These are phyloP conservation scores for Exophiala calicioides DNA, from an alignment of 2,329 filamentous ascomycete genomes.

Conservation along the genomic window DNA sequence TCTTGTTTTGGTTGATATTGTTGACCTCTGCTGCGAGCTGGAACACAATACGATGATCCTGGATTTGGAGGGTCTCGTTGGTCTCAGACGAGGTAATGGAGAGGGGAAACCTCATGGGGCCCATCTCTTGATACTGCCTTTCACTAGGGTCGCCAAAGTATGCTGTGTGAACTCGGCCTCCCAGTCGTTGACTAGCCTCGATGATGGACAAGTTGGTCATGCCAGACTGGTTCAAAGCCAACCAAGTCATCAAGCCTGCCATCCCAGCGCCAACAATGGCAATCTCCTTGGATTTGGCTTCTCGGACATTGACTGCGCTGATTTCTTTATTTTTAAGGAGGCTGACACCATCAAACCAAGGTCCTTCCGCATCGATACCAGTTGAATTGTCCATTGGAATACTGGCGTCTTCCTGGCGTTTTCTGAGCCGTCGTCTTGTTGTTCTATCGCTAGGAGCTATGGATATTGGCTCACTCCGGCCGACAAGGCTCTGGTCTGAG, in stretches of 20 bases:
- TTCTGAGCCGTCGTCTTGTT: conserved; percentile 15
- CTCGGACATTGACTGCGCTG: conserved; percentile 30
- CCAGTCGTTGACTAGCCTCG: conserved; percentile 45
- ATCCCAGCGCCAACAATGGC: conserved; percentile 79
- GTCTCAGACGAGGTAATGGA: conserved; percentile 43
- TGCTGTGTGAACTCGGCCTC: conserved; percentile 47
- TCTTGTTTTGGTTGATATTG: conserved; percentile 40
- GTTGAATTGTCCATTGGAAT: conserved; percentile 34
- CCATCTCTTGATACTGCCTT: conserved; percentile 46
- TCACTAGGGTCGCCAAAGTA: conserved; percentile 45
- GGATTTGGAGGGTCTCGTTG: conserved; percentile 45
- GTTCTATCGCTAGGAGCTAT: conserved; percentile 14
- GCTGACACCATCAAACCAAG: conserved; percentile 45
- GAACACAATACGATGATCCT: conserved; percentile 48
- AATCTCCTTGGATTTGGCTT: conserved; percentile 48
- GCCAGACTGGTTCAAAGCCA: conserved; percentile 48
- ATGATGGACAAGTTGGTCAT: conserved; percentile 50
- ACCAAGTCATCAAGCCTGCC: conserved; percentile 64
- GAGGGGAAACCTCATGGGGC: conserved; percentile 49
- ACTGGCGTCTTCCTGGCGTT: conserved; percentile 20
- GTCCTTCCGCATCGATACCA: conserved; percentile 40
- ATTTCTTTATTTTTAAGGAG: conserved; percentile 39
- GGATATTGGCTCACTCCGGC: conserved; percentile 19
- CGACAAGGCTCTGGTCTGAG: conserved; percentile 14
- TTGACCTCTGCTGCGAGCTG: conserved; percentile 47